These are phyloP conservation scores for Striga hermonthica DNA, from an alignment of 305 asterid species.

Conservation along the genomic window DNA sequence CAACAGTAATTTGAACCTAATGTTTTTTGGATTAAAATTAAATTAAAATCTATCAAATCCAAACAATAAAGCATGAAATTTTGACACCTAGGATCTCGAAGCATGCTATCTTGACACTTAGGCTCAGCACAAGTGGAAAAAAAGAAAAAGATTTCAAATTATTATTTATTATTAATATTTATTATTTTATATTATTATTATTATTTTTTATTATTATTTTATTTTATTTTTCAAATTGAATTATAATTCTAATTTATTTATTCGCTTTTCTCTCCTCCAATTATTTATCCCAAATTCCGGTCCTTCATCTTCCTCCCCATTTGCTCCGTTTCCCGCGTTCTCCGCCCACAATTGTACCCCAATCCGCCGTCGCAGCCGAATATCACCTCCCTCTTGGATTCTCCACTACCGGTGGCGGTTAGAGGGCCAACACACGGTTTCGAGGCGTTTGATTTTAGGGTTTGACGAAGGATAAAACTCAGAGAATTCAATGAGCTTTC, in stretches of 20 bases:
- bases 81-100: too few relatives aligned
- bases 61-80: too few relatives aligned
- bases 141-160: too few relatives aligned
- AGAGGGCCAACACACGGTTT: slow-evolving; percentile 19
- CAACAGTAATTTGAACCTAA: too few relatives aligned
- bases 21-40: too few relatives aligned
- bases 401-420: slow-evolving; percentile 12
- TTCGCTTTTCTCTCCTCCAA: slow-evolving; percentile 6
- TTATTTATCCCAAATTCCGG: slow-evolving; percentile 1
- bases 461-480: slow-evolving; percentile 18
- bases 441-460: slow-evolving; percentile 29
- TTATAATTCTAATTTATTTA: neutral
- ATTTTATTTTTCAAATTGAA: neutral
- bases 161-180: too few relatives aligned
- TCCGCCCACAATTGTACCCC: neutral
- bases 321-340: slow-evolving; percentile 17
- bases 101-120: too few relatives aligned
- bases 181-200: too few relatives aligned
- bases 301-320: slow-evolving; percentile 29
- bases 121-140: too few relatives aligned
- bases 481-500: slow-evolving; percentile 48
- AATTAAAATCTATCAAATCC: too few relatives aligned
- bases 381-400: slow-evolving; percentile 29
- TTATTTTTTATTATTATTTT: too few relatives aligned
- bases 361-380: neutral